A percentile compares a stretch with the other conserved stretches of the same genome.
Conservation (phyloP, 2,329 filamentous ascomycete species). For the Sclerotinia minor region DNA sequence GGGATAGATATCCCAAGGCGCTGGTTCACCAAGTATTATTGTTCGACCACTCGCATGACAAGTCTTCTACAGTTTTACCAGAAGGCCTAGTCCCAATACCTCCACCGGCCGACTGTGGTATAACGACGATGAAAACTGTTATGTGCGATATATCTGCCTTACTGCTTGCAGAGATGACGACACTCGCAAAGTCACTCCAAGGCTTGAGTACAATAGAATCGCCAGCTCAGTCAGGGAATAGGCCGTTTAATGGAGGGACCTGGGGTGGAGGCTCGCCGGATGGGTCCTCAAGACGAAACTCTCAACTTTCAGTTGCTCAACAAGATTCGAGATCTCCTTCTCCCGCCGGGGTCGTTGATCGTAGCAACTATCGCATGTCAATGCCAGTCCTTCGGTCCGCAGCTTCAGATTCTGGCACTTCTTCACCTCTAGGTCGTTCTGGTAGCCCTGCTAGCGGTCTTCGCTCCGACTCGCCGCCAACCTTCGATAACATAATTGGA, state of each 20-base stretch:
- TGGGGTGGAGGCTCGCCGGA: constrained; percentile 48
- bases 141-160: constrained; percentile 77
- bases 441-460: constrained; percentile 42
- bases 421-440: constrained; percentile 42
- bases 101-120: constrained; percentile 63
- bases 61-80: constrained; percentile 54
- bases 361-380: constrained; percentile 71
- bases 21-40: constrained; percentile 77
- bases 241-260: constrained; percentile 46
- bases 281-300: constrained; percentile 52
- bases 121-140: constrained; percentile 77
- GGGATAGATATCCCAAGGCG: constrained; percentile 72
- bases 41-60: constrained; percentile 66
- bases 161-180: constrained; percentile 73
- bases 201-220: constrained; percentile 75
- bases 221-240: constrained; percentile 55
- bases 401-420: constrained; percentile 39
- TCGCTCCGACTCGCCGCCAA: constrained; percentile 29
- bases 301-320: constrained; percentile 52
- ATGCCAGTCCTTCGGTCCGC: constrained; percentile 61
- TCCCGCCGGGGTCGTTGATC: constrained; percentile 55
- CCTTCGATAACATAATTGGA: constrained; percentile 37
- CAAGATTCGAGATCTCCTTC: constrained; percentile 54
- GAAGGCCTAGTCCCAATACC: constrained; percentile 73
- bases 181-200: constrained; percentile 71